Evolutionary conservation across 441 rosid genomes (phyloP), one percentile per base, ranked within the genome.

Genomic region (Capsella rubella): DNA sequence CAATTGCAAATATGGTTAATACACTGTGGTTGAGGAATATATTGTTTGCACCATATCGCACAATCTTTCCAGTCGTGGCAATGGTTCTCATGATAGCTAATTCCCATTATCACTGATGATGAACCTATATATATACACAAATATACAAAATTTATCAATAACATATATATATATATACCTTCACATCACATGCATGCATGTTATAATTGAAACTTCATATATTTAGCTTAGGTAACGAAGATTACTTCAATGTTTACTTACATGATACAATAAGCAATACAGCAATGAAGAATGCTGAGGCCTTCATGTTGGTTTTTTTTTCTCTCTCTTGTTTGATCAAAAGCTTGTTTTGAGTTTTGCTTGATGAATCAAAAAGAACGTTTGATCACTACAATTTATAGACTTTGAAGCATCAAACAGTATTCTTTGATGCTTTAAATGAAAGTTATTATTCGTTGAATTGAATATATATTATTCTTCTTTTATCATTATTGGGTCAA

Each of bases 1-100:
- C 74, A 75, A 28, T 68, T 18, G 18, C 79, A 75, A 34, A 61
- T 14, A 4, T 67, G 79, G 16, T 68, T 52, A 34, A 75, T 75
- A 53, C 79, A 75, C 8, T 68, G 3, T 14, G 79, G 74, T 35
- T 68, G 4, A 21, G 64, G 79, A 53, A 75, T 11, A 52, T 42
- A 51, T 52, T 18, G 74, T 61, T 61, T 68, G 64, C 79, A 75
- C 50, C 42, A 75, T 31, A 53, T 2, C 1, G 12, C 74, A 68
- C 79, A 68, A 68, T 75, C 79, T 12, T 0, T 0, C 18, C 0
- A 43, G 53, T 75, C 69, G 1, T 75, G 79, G n/a, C 79, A 75
- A 51, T 34, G 78, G 28, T 74, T 16, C 8, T 59, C 47, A 42
- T 42, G 47, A 42, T 42, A 12, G 15, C 10, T 8, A 2, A 12